Conservation (phyloP, 2,329 filamentous ascomycete genomes). For the Drechslerella dactyloides region DNA sequence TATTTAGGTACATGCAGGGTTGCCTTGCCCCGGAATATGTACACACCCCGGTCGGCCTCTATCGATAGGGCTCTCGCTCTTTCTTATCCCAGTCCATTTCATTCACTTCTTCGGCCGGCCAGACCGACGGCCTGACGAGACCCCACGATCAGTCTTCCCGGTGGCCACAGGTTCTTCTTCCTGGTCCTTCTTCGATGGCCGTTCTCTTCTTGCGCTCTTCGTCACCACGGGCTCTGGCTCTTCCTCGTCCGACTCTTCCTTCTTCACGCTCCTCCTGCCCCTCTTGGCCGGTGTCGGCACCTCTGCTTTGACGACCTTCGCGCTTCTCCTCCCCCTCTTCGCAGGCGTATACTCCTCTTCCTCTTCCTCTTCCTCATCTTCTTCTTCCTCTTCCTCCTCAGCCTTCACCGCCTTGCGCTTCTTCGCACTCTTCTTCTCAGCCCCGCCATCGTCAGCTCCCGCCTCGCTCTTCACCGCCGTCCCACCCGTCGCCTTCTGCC, state of each 20-base stretch:
- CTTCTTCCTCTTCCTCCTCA: conserved; percentile 54
- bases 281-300: conserved; percentile 13
- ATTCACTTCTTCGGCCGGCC: conserved; percentile 27
- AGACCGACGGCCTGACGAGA: conserved; percentile 35
- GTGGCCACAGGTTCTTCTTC: conserved; percentile 21
- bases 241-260: conserved; percentile 7
- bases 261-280: conserved; percentile 1
- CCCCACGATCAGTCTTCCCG: conserved; percentile 20
- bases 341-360: conserved; percentile 13
- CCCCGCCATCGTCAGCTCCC: conserved; percentile 51
- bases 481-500: conserved; percentile 79
- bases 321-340: conserved; percentile 15
- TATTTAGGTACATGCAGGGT: too few species aligned
- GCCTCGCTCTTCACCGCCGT: conserved; percentile 59
- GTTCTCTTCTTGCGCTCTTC: conserved; percentile 25
- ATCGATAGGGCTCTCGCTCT: not conserved
- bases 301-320: conserved; percentile 32
- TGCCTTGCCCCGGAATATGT: too few species aligned
- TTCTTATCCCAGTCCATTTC: too few species aligned
- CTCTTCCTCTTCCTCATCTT: conserved; percentile 45
- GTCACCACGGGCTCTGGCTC: conserved; percentile 1
- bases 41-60: too few species aligned
- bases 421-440: conserved; percentile 35
- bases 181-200: conserved; percentile 3
- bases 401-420: conserved; percentile 48